Evolutionary conservation across 306 rosid genomes (phyloP), one percentile per base, ranked within the genome.

Genomic region (Sicyos edulis): DNA sequence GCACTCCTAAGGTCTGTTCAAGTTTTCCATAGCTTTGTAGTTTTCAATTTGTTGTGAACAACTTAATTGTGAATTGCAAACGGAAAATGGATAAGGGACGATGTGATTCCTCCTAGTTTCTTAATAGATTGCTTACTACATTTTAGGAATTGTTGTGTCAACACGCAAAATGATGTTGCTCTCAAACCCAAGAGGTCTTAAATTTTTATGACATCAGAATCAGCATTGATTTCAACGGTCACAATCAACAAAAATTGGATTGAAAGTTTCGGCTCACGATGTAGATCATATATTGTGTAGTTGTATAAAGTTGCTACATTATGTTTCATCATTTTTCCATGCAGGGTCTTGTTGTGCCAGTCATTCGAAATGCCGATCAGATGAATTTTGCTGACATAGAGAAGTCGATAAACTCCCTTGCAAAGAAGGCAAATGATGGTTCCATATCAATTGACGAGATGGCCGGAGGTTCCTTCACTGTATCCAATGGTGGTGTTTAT

Each of bases 391-490:
- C 95, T 69, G 95, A 86, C 55, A 86, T 88, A 79, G 96, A 90
- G 75, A 90, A 88, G 84, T 90, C 82, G 86, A 90, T 90, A 74
- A 90, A 90, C 74, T 16, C 70, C 53, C 83, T 88, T 76, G 91
- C 95, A 34, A 86, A 90, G 85, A 90, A 86, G 84, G 96, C 96
- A 79, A 85, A 78, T 74, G 81, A 81, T 79, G 96, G 91, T 78
- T 76, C 86, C 65, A 69, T 85, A 75, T 90, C 92, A 51, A 88
- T 90, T 71, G 96, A 90, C 82, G 92, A 90, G 76, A 90, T 86
- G 96, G 96, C 92, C 58, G 96, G 96, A 72, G 96, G 95, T 62
- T 85, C 91, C 45, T 82, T 90, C 68, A 88, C 96, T 68, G 86
- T 90, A 85, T 90, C 95, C 10, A 90, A 90, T 60, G 96, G 92